These are phyloP conservation scores for Phytophthora niederhauseri DNA, from an alignment of 352 stramenopile genomes.

Conservation along the genomic window DNA sequence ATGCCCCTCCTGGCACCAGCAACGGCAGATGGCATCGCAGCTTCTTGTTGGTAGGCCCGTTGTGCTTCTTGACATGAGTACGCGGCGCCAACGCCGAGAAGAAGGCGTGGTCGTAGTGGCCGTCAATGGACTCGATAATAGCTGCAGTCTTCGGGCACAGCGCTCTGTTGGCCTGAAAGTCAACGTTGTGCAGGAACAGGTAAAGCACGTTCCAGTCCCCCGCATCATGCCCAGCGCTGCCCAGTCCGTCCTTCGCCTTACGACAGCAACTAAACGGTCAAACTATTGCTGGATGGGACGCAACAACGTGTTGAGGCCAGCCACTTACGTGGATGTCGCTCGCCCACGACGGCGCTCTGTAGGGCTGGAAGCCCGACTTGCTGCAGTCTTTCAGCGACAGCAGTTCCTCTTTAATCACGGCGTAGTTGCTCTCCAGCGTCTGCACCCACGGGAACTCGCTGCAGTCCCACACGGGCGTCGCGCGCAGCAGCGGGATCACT, in stretches of 20 bases:
- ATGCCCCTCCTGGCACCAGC: constrained; percentile 68
- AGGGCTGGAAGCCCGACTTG: constrained; percentile 71
- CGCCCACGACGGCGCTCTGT: constrained; percentile 75
- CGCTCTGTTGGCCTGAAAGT: constrained; percentile 72
- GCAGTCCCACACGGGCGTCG: constrained; percentile 58
- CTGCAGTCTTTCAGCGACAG: constrained; percentile 46
- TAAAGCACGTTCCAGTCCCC: constrained; percentile 93
- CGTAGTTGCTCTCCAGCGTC: constrained; percentile 55
- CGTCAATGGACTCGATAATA: constrained; percentile 62
- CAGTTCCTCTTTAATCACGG: constrained; percentile 67
- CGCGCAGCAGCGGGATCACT: constrained; percentile 54
- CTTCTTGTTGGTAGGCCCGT: constrained; percentile 94
- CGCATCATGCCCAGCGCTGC: constrained; percentile 74
- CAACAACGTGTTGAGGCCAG: too few relatives aligned
- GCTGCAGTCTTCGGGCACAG: constrained; percentile 67
- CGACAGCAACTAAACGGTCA: not conserved
- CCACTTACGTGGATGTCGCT: constrained; percentile 55
- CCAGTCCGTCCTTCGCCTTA: constrained; percentile 72
- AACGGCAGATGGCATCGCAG: constrained; percentile 88
- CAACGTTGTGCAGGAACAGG: constrained; percentile 86
- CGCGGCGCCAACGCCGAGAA: constrained; percentile 85
- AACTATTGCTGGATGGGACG: too few relatives aligned
- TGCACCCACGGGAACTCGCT: constrained; percentile 51
- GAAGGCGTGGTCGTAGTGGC: constrained; percentile 86
- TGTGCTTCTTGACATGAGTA: constrained; percentile 84